Evolutionary conservation across 805 yeast species (phyloP), one percentile per base, ranked within the genome.

Genomic region (Lipomyces sp.): DNA sequence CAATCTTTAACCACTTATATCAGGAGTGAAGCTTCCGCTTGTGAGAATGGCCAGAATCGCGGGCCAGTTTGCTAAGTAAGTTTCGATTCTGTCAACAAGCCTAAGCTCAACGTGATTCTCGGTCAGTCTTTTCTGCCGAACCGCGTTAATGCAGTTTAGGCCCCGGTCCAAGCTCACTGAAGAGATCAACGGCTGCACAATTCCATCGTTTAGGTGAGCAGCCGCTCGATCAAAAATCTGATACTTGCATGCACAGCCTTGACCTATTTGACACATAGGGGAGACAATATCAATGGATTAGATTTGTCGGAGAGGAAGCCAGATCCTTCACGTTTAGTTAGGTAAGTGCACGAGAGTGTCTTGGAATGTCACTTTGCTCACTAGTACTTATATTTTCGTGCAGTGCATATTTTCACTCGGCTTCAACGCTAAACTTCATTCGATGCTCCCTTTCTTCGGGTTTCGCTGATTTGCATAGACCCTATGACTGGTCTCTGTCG

Each of bases 131-230:
- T n/a, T n/a, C n/a, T n/a, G n/a, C n/a, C n/a, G n/a, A n/a, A n/a
- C n/a, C n/a, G n/a, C n/a, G n/a, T n/a, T 14, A 14, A 13, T 40
- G 14, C 11, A 13, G 16, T 5, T 14, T 24, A 55, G 59, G 35
- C 75, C 75, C 1, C 63, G 75, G 21, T 70, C 74, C n/a, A 71
- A 70, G 55, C 60, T 68, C 40, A 71, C 74, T 14, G 75, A 71
- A 53, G 65, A 61, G n/a, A 68, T 68, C 5, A 65, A 69, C 29
- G 76, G 75, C 14, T 57, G 56, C 29, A 69, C 67, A 39, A 64
- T 71, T 44, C 71, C 71, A 8, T 69, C 74, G 16, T 71, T 71
- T 62, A 55, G 56, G 59, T 53, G 21, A n/a, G n/a, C 3, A 28
- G 37, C n/a, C n/a, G n/a, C n/a, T n/a, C n/a, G n/a, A n/a, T n/a